These are phyloP conservation scores for Orychophragmus violaceus DNA, from an alignment of 345 rosid species.

Conservation along the genomic window DNA sequence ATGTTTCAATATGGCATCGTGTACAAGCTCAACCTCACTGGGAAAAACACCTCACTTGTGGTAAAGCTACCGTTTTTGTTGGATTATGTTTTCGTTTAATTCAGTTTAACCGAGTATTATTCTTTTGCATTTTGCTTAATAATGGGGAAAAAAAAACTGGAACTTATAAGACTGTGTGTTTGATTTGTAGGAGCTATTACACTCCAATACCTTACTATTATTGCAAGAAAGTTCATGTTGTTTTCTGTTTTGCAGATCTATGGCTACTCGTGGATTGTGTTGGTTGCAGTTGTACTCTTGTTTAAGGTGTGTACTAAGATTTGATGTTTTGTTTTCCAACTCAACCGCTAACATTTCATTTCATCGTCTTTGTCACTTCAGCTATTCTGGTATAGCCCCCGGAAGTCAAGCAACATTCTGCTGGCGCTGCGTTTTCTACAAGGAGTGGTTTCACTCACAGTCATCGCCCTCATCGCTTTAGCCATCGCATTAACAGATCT, in stretches of 20 bases:
- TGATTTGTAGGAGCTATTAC: too few relatives aligned
- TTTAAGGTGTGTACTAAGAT: constrained; percentile 55
- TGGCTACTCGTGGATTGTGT: constrained; percentile 86
- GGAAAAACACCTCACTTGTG: constrained; percentile 61
- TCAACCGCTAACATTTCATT: background rate
- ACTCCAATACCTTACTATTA: background rate
- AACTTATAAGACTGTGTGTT: too few relatives aligned
- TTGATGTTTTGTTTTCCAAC: background rate
- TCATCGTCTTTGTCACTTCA: constrained; percentile 30
- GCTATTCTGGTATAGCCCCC: constrained; percentile 76
- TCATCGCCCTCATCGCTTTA: constrained; percentile 57
- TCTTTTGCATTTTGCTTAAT: too few relatives aligned
- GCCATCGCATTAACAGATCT: constrained; percentile 51
- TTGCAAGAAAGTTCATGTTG: background rate
- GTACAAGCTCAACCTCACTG: constrained; percentile 84
- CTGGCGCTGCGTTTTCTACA: constrained; percentile 70
- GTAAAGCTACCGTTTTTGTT: constrained; percentile 40
- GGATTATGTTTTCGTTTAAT: background rate
- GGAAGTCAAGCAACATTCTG: constrained; percentile 56
- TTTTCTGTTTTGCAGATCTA: constrained; percentile 45
- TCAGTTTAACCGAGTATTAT: background rate
- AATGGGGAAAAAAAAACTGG: too few relatives aligned
- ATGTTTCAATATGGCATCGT: constrained; percentile 93
- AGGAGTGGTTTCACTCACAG: constrained; percentile 62
- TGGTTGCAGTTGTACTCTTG: constrained; percentile 57